A percentile compares a stretch with the other conserved stretches of the same genome.
Conservation (phyloP, 2,329 filamentous ascomycete genomes). For the Trichophyton verrucosum region DNA sequence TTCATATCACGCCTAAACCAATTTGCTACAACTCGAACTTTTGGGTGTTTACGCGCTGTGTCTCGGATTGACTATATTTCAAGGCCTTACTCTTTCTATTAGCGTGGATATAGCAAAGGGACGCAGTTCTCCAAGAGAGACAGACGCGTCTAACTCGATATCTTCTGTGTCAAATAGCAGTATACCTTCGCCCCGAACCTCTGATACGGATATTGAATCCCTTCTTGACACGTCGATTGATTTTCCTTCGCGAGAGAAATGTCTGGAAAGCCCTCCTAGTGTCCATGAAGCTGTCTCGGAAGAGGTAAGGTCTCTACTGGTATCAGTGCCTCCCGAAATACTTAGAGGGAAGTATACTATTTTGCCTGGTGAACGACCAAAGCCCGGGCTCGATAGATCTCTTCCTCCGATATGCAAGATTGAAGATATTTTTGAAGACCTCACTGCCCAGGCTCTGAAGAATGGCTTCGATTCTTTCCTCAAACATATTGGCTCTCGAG, state of each 20-base stretch:
- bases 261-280: not conserved
- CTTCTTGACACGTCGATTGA: not conserved
- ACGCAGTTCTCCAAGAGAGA: not conserved
- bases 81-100: not conserved
- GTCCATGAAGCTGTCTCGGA: not conserved
- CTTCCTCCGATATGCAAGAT: constrained; percentile 38
- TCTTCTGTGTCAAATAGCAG: not conserved
- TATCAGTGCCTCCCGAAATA: constrained; percentile 13
- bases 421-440: constrained; percentile 39
- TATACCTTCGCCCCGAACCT: not conserved
- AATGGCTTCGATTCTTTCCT: constrained; percentile 26
- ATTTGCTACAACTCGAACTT: not conserved
- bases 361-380: constrained; percentile 12
- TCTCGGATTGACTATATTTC: not conserved
- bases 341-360: constrained; percentile 12
- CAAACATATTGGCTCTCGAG: constrained; percentile 22
- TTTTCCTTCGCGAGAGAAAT: not conserved
- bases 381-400: constrained; percentile 19
- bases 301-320: constrained; percentile 4
- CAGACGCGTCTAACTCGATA: not conserved
- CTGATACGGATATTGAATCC: not conserved
- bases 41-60: not conserved
- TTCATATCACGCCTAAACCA: not conserved
- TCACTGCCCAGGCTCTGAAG: constrained; percentile 30
- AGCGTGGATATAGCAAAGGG: not conserved